Base-by-base conservation (phyloP, 2,329 filamentous ascomycete species). In the Colletotrichum sp. region DNA sequence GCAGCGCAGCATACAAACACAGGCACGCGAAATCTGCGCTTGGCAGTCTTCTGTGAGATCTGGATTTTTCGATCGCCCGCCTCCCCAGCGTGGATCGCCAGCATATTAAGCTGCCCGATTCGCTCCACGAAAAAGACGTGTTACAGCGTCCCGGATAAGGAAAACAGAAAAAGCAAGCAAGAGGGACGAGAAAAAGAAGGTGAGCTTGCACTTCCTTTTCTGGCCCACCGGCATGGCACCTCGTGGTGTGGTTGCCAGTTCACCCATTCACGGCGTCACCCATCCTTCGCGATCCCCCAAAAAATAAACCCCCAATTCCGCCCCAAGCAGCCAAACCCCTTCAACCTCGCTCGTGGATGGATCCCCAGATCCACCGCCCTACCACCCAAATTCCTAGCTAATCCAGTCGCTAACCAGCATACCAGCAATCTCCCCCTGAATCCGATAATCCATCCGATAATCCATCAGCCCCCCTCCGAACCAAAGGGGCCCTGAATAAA, bases 391-490 rank as follows among this genome's bases (percentile, higher is more conserved):
- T 73, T 60, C 69, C 73, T 69, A 74, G 74, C 64, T 66, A 76
- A 65, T 65, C 34, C 64, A 69, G 64, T 69, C 70, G 64, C 57
- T 76, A 39, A 59, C 57, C 70, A 69, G 74, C 70, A 73, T 67
- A 69, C 70, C 59, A 76, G 72, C 72, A 76, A 76, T 76, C 64
- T 76, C 74, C 74, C 73, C 74, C 74, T 76, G 74, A 76, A 76
- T 74, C 71, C 69, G 69, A 72, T 30, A 73, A 76, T 63, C 68
- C 68, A 64, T 66, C 70, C 32, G 70, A 73, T 74, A 76, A 49
- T 69, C 70, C 49, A 73, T 65, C 34, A 44, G 39, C 44, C 34
- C 44, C 70, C 63, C 57, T 62, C 55, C 63, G 26, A 28, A 67
- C 62, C 60, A 57, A 60, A 68, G 49, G 44, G 65, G 49, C 67